Base-by-base conservation (phyloP, 257 asterid species). In the Anisodus tanguticus region DNA sequence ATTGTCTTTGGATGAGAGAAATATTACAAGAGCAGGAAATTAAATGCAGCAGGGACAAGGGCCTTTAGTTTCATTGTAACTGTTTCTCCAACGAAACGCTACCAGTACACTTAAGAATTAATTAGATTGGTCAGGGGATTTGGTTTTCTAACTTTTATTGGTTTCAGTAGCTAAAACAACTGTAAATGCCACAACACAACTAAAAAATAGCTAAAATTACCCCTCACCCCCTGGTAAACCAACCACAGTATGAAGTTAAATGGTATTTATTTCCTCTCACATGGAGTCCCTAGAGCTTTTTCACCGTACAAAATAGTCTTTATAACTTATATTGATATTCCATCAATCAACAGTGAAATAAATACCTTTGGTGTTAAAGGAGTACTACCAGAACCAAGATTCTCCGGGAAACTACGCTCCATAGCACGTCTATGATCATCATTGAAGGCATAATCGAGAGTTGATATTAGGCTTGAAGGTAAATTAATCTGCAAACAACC, bases 321-420 rank as follows among this genome's bases (percentile, higher is more conserved):
- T 49, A 49, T 51, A 12, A 76, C 62, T 12, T 51, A 8, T 0
- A 76, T 26, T 22, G 81, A 51, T 51, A 26, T 49, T 22, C 47
- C 64, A 77, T 53, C 64, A 53, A 77, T 77, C 64, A 31, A 13
- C 54, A 83, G 82, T 62, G 85, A 57, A 84, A 82, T 26, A 81
- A 81, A 83, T 93, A 94, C 99, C 98, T 92, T 95, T 45, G 98
- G 98, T 81, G 97, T 87, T 80, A 41, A 12, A 87, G 97, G 98
- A 87, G 97, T 89, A 89, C 92, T 94, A 41, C 98, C 95, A 3
- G 98, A 93, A 85, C 98, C 97, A 87, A 95, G 97, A 86, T 90
- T 93, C 88, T 97, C 97, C 39, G 99, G 98, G 86, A 94, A 95
- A 89, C 93, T 93, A 90, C 97, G 98, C 31, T 57, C 63, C 53